phyloP scores from a whole-genome alignment of 2,329 filamentous ascomycete species.

The Camillea tinctor region DNA sequence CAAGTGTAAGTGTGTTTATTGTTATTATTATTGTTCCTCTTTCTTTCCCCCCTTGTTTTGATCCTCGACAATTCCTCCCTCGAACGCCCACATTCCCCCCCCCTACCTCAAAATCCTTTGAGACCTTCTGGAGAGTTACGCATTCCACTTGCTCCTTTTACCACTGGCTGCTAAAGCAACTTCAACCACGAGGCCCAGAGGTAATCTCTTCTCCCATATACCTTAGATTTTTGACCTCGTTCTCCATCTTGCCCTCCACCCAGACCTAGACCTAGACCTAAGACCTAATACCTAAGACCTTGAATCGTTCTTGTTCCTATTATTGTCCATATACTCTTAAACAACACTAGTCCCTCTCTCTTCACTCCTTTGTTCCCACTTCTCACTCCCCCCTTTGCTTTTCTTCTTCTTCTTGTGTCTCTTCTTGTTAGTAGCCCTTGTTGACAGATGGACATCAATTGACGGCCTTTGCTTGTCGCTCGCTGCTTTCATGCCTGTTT shows the following conservation, averaged over 20 bases:
- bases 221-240: conserved; percentile 6
- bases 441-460: conserved; percentile 17
- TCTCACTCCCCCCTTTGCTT: conserved; percentile 18
- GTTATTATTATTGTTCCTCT: neutral
- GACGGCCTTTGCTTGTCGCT: conserved; percentile 15
- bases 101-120: conserved; percentile 2
- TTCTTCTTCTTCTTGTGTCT: conserved; percentile 10
- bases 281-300: too few relatives aligned
- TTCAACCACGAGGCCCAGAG: conserved; percentile 9
- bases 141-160: conserved; percentile 20
- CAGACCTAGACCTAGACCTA: too few relatives aligned
- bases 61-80: conserved; percentile 18
- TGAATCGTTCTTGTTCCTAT: too few relatives aligned
- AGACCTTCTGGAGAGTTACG: conserved; percentile 13
- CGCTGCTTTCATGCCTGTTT: conserved; percentile 13
- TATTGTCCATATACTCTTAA: conserved; percentile 14
- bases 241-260: neutral
- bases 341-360: conserved; percentile 7
- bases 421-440: conserved; percentile 7
- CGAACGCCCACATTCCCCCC: conserved; percentile 25
- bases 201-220: conserved; percentile 6
- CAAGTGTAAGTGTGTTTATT: neutral
- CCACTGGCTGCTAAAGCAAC: conserved; percentile 17
- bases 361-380: conserved; percentile 18
- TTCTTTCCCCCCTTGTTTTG: conserved; percentile 20